Evolutionary conservation across 78 protist genomes (phyloP).

Genomic region (Dictyostelium firmibasis): DNA sequence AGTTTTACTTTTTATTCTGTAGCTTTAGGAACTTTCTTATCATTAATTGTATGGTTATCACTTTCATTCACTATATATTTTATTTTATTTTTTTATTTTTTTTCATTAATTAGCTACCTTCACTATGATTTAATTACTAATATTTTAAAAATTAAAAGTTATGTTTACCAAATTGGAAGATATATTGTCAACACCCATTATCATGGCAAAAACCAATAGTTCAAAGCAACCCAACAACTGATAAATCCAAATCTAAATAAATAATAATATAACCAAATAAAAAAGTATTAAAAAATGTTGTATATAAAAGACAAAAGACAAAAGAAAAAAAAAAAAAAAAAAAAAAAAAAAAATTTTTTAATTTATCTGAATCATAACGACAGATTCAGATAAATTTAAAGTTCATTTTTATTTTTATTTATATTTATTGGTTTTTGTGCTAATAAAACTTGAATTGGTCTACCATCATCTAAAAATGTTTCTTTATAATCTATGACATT

Average conservation of each 20-base stretch:
- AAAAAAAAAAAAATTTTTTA: neutral
- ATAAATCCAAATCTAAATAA: neutral
- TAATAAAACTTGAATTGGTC: conserved; percentile 70
- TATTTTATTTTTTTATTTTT: neutral
- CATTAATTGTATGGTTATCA: conserved; percentile 20
- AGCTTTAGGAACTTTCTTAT: conserved; percentile 13
- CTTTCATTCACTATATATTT: too few species aligned
- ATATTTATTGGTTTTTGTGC: neutral
- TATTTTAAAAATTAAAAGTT: neutral
- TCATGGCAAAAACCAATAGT: conserved; percentile 8
- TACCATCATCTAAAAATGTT: conserved; percentile 54
- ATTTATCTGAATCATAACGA: too few species aligned
- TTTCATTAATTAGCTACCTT: too few species aligned
- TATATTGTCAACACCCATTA: conserved; percentile 18
- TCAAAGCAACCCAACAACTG: neutral
- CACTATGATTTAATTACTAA: neutral
- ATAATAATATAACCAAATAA: neutral
- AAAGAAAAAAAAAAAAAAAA: neutral
- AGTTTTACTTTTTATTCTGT: conserved; percentile 40
- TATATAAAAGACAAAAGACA: too few species aligned
- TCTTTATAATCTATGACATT: conserved; percentile 47
- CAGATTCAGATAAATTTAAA: too few species aligned
- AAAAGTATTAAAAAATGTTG: neutral
- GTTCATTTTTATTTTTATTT: too few species aligned
- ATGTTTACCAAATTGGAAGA: conserved; percentile 32